Percentiles rank a stretch among this genome's conserved stretches.
These are phyloP conservation scores for Talaromyces wortmannii DNA, from an alignment of 495 filamentous ascomycete species.

Conservation along the genomic window DNA sequence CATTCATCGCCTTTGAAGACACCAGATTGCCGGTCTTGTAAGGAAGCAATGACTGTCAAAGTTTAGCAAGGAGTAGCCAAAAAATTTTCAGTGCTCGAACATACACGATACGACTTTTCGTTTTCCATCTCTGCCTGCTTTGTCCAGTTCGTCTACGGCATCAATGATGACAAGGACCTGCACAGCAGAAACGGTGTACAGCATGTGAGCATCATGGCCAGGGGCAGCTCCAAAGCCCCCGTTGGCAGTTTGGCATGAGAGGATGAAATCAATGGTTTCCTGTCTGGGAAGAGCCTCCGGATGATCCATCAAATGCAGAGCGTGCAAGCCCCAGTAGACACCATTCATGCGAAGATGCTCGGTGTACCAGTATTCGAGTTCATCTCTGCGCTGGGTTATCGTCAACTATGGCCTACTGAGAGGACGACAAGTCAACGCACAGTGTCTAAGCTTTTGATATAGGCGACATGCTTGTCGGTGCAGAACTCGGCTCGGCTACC, in stretches of 20 bases:
- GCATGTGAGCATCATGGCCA: constrained; percentile 89
- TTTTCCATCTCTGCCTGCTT: constrained; percentile 56
- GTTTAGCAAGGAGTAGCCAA: constrained; percentile 11
- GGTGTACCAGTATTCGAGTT: constrained; percentile 94
- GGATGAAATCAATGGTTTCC: constrained; percentile 81
- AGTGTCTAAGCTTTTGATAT: constrained; percentile 88
- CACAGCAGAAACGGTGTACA: constrained; percentile 88
- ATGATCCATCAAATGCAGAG: constrained; percentile 75
- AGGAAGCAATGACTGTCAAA: constrained; percentile 62
- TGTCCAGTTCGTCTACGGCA: constrained; percentile 76
- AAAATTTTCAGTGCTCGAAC: constrained; percentile 13
- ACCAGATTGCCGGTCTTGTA: constrained; percentile 76
- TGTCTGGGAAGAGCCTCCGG: constrained; percentile 74
- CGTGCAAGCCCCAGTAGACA: constrained; percentile 91
- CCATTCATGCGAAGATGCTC: constrained; percentile 93
- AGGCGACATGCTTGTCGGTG: constrained; percentile 77
- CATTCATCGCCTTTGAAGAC: constrained; percentile 91
- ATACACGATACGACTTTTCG: constrained; percentile 67
- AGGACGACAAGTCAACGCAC: constrained; percentile 40
- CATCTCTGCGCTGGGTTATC: constrained; percentile 66
- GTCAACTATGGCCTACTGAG: constrained; percentile 21
- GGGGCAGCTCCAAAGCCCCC: constrained; percentile 93
- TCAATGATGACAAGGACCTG: constrained; percentile 83
- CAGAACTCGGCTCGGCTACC: constrained; percentile 51
- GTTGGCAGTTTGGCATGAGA: constrained; percentile 79